Evolutionary conservation across 768 basidiomycete species (phyloP).

Genomic region (Agaricus blazei): DNA sequence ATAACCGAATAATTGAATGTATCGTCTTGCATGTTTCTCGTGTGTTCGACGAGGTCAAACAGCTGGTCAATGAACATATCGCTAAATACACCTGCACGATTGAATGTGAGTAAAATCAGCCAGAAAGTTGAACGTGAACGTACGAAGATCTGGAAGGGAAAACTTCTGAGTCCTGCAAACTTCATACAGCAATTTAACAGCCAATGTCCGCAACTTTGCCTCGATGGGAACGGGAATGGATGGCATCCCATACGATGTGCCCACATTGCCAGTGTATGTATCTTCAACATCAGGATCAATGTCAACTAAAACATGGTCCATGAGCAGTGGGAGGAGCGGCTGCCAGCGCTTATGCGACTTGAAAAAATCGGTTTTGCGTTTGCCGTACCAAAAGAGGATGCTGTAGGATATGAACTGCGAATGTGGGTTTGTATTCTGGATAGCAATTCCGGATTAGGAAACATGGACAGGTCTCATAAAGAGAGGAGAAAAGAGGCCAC

Average conservation of each 20-base stretch:
- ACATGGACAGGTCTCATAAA: background rate
- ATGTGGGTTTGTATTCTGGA: constrained; percentile 82
- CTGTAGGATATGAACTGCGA: constrained; percentile 74
- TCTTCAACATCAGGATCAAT: constrained; percentile 74
- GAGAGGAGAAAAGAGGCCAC: constrained; percentile 1
- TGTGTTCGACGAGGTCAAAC: constrained; percentile 92
- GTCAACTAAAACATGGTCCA: constrained; percentile 81
- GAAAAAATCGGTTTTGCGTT: constrained; percentile 62
- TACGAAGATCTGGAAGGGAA: constrained; percentile 72
- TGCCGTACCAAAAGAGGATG: constrained; percentile 72
- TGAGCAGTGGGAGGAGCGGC: constrained; percentile 71
- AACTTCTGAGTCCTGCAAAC: constrained; percentile 89
- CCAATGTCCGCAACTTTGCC: constrained; percentile 68
- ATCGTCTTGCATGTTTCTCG: constrained; percentile 83
- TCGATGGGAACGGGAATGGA: constrained; percentile 71
- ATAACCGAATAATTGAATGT: constrained; percentile 94
- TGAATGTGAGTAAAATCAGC: background rate
- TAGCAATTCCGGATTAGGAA: constrained; percentile 4
- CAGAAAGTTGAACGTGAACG: constrained; percentile 21
- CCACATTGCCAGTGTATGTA: constrained; percentile 42
- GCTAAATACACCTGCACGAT: constrained; percentile 61
- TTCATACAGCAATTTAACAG: constrained; percentile 81
- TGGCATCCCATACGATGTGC: constrained; percentile 28
- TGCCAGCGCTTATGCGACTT: constrained; percentile 82
- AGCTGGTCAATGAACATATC: constrained; percentile 84